These are phyloP conservation scores for Tuber melanosporum DNA, from an alignment of 495 filamentous ascomycete species.

Conservation along the genomic window DNA sequence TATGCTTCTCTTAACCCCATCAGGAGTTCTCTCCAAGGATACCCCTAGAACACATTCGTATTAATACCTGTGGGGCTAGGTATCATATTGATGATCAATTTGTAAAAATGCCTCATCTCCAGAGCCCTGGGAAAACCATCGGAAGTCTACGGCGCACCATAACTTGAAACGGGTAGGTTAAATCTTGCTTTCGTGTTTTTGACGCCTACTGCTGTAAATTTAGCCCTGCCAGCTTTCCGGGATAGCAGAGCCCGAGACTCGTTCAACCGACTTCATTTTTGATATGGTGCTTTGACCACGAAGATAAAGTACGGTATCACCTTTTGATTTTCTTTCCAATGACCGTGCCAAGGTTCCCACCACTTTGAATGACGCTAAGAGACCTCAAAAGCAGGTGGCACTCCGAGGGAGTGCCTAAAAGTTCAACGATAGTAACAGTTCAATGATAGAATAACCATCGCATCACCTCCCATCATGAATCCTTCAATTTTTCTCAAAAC, in stretches of 20 bases:
- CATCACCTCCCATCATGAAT: no score
- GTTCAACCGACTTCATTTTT: neutral
- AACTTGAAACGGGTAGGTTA: neutral
- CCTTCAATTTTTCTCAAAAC: no score
- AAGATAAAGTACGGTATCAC: neutral
- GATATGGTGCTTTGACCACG: neutral
- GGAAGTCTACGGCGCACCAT: neutral
- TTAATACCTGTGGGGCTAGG: neutral
- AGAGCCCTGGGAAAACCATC: neutral
- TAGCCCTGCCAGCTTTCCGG: no score
- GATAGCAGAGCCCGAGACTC: neutral
- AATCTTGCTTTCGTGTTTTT: no score
- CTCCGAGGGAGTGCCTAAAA: no score
- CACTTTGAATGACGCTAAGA: no score
- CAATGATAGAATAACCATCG: no score
- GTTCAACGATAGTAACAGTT: no score
- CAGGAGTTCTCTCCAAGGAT: neutral
- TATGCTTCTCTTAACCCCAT: neutral
- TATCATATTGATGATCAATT: neutral
- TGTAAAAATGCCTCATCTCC: neutral
- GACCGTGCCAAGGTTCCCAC: no score
- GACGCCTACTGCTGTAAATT: no score
- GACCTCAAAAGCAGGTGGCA: no score
- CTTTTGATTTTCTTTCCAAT: neutral
- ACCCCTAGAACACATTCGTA: neutral